Conservation (phyloP, 2,329 filamentous ascomycete genomes). For the Aspergillus tamarii region DNA sequence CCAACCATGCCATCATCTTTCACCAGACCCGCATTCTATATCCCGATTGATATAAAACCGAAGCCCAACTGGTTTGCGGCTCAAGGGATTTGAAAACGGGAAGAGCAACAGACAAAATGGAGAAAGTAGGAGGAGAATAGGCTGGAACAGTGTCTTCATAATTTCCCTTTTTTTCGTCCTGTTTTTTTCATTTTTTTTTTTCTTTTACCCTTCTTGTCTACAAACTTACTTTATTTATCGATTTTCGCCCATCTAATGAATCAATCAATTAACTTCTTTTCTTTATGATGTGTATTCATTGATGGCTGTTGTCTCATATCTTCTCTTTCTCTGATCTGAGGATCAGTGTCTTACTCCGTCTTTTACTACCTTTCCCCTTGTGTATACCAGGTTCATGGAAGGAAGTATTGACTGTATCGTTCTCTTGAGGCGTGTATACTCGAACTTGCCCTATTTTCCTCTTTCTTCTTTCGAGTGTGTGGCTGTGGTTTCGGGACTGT, state of each 20-base stretch:
- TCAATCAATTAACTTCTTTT: constrained; percentile 2
- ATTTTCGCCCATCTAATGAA: constrained; percentile 3
- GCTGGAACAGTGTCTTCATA: constrained; percentile 8
- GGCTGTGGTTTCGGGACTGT: background rate
- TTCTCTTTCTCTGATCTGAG: background rate
- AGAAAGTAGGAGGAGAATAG: background rate
- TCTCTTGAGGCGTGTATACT: background rate
- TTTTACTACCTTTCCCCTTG: background rate
- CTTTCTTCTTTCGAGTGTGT: background rate
- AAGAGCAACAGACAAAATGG: background rate
- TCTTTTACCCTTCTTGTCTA: constrained; percentile 3
- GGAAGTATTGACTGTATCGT: background rate
- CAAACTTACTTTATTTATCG: background rate
- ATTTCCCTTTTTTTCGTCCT: background rate
- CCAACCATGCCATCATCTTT: background rate
- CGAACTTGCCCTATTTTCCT: background rate
- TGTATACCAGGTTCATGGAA: background rate
- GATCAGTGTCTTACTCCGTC: background rate
- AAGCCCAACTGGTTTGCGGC: constrained; percentile 17
- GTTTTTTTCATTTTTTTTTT: background rate
- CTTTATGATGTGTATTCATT: background rate
- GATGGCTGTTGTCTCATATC: background rate
- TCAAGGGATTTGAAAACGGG: background rate
- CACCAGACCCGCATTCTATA: background rate
- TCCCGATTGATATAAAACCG: background rate